A percentile compares a stretch with the other conserved stretches of the same genome.
Evolutionary conservation across 2,329 filamentous ascomycete genomes (phyloP).

Genomic region (Diaporthe sp.): DNA sequence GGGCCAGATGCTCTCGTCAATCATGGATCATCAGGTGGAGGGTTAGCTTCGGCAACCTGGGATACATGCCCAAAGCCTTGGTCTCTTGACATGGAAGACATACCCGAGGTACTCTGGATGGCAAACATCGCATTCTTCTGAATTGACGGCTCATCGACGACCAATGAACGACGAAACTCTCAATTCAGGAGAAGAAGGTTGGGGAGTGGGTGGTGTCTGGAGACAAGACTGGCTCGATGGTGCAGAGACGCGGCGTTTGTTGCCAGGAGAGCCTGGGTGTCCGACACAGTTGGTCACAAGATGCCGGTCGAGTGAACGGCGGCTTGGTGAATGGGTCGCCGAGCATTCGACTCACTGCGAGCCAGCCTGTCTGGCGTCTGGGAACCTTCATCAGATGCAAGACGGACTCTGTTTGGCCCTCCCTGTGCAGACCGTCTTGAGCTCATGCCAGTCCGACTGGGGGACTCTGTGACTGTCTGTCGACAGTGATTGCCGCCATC

Average conservation of each 20-base stretch:
- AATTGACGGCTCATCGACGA: too few relatives aligned
- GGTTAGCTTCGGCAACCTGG: too few relatives aligned
- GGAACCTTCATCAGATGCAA: background rate
- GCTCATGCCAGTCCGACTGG: too few relatives aligned
- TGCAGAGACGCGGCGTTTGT: background rate
- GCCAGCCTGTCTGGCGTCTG: background rate
- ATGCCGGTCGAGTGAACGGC: background rate
- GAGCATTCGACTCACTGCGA: background rate
- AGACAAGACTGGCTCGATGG: background rate
- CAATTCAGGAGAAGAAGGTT: rapidly evolving
- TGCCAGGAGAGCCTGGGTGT: background rate
- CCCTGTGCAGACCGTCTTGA: too few relatives aligned
- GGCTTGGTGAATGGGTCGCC: background rate
- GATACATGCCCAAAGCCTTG: background rate
- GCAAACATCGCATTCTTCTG: background rate
- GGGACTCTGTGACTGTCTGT: background rate
- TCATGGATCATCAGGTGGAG: rapidly evolving
- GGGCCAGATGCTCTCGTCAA: background rate
- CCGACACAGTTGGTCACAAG: too few relatives aligned
- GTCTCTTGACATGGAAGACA: background rate
- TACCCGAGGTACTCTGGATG: background rate
- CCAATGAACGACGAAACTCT: background rate
- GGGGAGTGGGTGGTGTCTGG: background rate
- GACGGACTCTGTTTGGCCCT: background rate
- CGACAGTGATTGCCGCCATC: background rate